phyloP scores from a whole-genome alignment of 495 filamentous ascomycete genomes.

The Echria macrotheca region DNA sequence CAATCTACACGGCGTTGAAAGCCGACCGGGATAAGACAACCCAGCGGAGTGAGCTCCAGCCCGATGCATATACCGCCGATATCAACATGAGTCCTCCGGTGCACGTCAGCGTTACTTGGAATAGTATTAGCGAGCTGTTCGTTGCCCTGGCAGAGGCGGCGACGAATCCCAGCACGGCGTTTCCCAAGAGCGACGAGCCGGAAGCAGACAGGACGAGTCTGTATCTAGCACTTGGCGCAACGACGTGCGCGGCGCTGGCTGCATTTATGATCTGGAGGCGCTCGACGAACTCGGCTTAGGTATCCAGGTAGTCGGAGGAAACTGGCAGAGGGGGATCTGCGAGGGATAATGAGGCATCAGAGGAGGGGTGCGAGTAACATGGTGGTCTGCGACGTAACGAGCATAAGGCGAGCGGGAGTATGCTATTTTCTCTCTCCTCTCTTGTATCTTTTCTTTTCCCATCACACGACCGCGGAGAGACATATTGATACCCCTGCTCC shows the following conservation, averaged over 20 bases:
- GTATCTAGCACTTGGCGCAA: slow-evolving; percentile 79
- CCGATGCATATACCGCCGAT: slow-evolving; percentile 80
- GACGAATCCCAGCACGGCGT: slow-evolving; percentile 78
- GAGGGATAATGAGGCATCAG: not conserved
- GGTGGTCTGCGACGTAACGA: no score
- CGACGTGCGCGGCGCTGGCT: slow-evolving; percentile 73
- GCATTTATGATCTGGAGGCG: slow-evolving; percentile 65
- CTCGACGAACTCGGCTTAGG: slow-evolving; percentile 32
- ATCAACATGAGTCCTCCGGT: slow-evolving; percentile 80
- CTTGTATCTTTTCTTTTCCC: not conserved
- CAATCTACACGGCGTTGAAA: slow-evolving; percentile 87
- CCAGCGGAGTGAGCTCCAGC: slow-evolving; percentile 83
- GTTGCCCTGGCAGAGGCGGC: slow-evolving; percentile 82
- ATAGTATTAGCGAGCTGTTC: slow-evolving; percentile 84
- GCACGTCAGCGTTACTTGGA: slow-evolving; percentile 92
- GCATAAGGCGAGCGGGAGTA: no score
- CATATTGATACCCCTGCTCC: slow-evolving; percentile 2
- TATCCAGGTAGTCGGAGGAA: not conserved
- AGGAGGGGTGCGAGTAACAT: no score
- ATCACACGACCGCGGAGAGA: not conserved
- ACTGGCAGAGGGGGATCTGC: not conserved
- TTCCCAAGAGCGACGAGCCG: slow-evolving; percentile 81
- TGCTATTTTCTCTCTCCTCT: no score
- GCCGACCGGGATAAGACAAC: slow-evolving; percentile 92
- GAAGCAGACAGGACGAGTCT: slow-evolving; percentile 73